Evolutionary conservation across 768 basidiomycete genomes (phyloP), one percentile per base, ranked within the genome.

Genomic region (Daedalea quercina): DNA sequence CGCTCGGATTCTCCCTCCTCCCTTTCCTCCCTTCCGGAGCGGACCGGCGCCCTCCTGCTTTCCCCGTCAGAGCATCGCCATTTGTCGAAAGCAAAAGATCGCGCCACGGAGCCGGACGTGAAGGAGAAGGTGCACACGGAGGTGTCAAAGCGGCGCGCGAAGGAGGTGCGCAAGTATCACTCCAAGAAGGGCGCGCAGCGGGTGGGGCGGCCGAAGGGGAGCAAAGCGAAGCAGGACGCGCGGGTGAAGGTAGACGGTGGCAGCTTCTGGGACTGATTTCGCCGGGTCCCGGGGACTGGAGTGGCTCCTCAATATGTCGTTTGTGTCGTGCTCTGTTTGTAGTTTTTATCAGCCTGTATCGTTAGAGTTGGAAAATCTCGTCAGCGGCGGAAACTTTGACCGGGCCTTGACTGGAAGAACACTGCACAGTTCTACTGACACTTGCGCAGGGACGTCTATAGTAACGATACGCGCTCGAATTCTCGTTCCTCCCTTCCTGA

Each of bases 191-290:
- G 78, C 7, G 75, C 75, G 2, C 77, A 79, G 50, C 74, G 81
- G 51, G 79, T 76, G 25, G 87, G 87, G 23, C 73, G 89, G 35
- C 73, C 82, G 22, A 82, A 84, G 58, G 92, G 92, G 20, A 91
- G 87, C 65, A 94, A 94, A 65, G 84, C 84, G 51, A 94, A 91
- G 70, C 82, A 84, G 63, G 88, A 92, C 61, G 77, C 69, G 26
- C 73, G 79, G 53, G 77, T 90, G 11, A 82, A 80, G 60, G 46
- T 79, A 40, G 85, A 85, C 61, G 72, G 70, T 48, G 72, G 28
- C 28, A 66, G 60, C 15, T 55, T 82, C 37, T 89, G 84, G 84
- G 81, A 79, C 17, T 59, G 53, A 50, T 11, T n/a, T n/a, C n/a
- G n/a, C n/a, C n/a, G n/a, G n/a, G n/a, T n/a, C n/a, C n/a, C 22